These are phyloP conservation scores for Aspergillus hancockii DNA, from an alignment of 495 filamentous ascomycete genomes.

Conservation along the genomic window DNA sequence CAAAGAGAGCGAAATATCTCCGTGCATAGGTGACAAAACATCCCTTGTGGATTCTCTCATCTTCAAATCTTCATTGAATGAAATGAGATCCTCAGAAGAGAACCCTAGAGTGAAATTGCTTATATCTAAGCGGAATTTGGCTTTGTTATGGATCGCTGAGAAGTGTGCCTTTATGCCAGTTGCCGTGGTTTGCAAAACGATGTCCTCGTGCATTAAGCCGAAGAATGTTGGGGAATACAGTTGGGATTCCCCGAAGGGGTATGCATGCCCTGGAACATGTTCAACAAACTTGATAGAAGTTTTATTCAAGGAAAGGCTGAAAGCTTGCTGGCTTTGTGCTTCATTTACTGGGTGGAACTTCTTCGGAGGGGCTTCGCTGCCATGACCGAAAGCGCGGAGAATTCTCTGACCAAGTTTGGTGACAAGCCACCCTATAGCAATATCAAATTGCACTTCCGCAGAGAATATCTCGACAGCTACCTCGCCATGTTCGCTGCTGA, in stretches of 20 bases:
- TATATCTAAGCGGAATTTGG: conserved; percentile 40
- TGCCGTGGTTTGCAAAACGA: conserved; percentile 34
- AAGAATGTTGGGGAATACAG: conserved; percentile 23
- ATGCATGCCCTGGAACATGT: conserved; percentile 49
- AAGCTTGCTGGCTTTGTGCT: conserved; percentile 31
- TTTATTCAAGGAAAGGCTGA: conserved; percentile 54
- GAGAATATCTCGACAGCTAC: conserved; percentile 60
- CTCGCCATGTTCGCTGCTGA: conserved; percentile 16
- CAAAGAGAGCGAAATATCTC: conserved; percentile 66
- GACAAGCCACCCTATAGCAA: conserved; percentile 67
- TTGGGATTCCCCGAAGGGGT: conserved; percentile 20
- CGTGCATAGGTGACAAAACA: conserved; percentile 54
- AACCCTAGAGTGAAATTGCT: conserved; percentile 75
- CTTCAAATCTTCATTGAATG: conserved; percentile 65
- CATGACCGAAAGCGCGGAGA: conserved; percentile 38
- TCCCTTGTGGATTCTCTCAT: conserved; percentile 73
- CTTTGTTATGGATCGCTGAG: conserved; percentile 20
- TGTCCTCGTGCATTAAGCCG: conserved; percentile 32
- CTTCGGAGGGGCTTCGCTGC: conserved; percentile 17
- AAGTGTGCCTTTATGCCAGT: conserved; percentile 31
- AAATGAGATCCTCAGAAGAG: conserved; percentile 69
- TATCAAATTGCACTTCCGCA: conserved; percentile 62
- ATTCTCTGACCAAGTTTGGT: conserved; percentile 59
- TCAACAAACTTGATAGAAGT: conserved; percentile 67
- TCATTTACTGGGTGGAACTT: conserved; percentile 18